A percentile compares a stretch with the other conserved stretches of the same genome.
Conservation (phyloP, 164 flowering plant genomes). For the Magnolia sinica region DNA sequence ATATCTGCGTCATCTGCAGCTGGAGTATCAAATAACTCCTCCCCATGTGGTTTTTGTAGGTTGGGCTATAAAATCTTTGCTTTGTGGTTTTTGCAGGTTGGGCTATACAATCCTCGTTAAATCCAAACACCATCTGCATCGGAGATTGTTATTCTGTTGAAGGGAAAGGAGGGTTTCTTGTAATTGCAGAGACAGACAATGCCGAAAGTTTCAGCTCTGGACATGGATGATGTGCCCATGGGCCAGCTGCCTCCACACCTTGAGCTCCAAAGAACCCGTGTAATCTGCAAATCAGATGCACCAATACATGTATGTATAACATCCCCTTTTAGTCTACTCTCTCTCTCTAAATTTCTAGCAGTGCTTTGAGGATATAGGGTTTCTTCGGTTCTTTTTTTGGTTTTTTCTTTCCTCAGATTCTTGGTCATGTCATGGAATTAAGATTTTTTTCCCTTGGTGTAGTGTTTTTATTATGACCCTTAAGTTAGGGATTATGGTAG, state of each 20-base stretch:
- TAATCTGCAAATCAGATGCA: slow-evolving; percentile 57
- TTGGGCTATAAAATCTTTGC: background rate
- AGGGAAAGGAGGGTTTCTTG: background rate
- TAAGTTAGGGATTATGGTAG: background rate
- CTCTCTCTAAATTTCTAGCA: background rate
- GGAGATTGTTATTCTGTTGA: background rate
- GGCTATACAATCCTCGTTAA: background rate
- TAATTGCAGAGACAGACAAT: slow-evolving; percentile 2
- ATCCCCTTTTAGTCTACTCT: background rate
- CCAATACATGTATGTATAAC: slow-evolving; percentile 53
- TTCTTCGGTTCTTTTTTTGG: no score
- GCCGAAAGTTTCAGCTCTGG: slow-evolving; percentile 24
- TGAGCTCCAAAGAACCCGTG: slow-evolving; percentile 70
- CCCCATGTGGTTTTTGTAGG: background rate
- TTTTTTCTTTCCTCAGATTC: no score
- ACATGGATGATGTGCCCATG: slow-evolving; percentile 62
- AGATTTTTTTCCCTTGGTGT: background rate
- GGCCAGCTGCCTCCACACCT: slow-evolving; percentile 72
- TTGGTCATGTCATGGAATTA: no score
- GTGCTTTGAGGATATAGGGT: no score
- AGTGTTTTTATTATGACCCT: background rate
- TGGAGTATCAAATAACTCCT: background rate
- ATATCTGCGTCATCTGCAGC: background rate
- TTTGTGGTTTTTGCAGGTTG: background rate
- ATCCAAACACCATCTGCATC: background rate